Conservation (phyloP, 257 asterid genomes). For the Solanum lignicaule region DNA sequence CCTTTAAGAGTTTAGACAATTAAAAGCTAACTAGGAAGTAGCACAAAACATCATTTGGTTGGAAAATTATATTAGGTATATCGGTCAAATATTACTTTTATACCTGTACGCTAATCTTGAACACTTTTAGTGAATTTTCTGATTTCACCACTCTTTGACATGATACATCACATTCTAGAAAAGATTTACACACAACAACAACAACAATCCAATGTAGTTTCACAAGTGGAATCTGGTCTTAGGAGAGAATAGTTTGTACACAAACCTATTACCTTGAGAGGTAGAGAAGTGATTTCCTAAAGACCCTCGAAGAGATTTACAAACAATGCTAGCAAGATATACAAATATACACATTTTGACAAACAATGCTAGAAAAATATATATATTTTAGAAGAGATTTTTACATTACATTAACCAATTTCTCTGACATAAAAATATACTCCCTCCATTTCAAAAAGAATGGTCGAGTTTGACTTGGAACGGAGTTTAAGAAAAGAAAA, state of each 20-base stretch:
- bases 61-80: not conserved
- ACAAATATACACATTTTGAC: not conserved
- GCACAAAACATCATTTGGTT: not conserved
- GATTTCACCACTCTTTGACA: not conserved
- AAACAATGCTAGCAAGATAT: not conserved
- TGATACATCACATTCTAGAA: not conserved
- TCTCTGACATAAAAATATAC: too few relatives aligned
- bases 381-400: too few relatives aligned
- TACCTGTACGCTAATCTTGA: not conserved
- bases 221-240: not conserved
- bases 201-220: not conserved
- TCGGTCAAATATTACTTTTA: not conserved
- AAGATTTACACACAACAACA: not conserved
- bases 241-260: not conserved
- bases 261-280: not conserved
- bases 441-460: too few relatives aligned
- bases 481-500: too few relatives aligned
- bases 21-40: not conserved
- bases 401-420: not conserved
- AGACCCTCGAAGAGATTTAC: not conserved
- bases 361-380: not conserved
- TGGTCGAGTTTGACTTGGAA: too few relatives aligned
- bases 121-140: not conserved
- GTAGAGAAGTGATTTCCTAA: not conserved
- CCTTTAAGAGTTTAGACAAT: not conserved